Evolutionary conservation across 169 alveolate species (phyloP).

Genomic region (Eimeria sp.): DNA sequence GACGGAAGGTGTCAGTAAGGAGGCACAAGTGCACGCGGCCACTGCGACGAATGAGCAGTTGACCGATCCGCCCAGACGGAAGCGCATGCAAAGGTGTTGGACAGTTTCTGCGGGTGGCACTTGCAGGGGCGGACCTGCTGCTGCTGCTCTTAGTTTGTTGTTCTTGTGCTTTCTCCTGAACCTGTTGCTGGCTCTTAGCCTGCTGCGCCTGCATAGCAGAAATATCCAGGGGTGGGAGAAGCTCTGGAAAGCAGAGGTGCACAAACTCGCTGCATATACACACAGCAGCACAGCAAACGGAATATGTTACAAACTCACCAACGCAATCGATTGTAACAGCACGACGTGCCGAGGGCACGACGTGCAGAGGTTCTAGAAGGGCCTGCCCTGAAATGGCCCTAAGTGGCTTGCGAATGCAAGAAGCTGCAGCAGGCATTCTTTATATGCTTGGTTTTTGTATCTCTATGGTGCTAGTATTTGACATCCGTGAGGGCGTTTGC

Average conservation of each 20-base stretch:
- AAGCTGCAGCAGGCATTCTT: not conserved
- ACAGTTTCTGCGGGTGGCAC: not conserved
- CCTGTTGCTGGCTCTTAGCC: not conserved
- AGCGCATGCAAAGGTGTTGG: conserved; percentile 68
- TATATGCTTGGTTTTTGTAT: not conserved
- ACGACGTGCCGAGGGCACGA: not conserved
- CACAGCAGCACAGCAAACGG: not conserved
- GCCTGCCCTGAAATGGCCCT: not conserved
- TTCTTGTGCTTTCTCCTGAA: not conserved
- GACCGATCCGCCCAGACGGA: conserved; percentile 78
- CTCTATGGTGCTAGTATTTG: not conserved
- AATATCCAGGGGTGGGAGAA: conserved; percentile 73
- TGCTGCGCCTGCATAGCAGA: conserved; percentile 76
- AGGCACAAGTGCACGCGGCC: conserved; percentile 81
- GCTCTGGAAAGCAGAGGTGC: conserved; percentile 70
- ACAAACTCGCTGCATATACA: conserved; percentile 61
- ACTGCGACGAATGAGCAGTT: conserved; percentile 75
- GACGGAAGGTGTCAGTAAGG: conserved; percentile 7
- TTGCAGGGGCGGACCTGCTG: not conserved
- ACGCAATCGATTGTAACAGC: not conserved
- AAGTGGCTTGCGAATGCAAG: not conserved
- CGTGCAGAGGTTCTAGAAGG: not conserved
- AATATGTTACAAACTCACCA: not conserved
- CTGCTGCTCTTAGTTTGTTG: not conserved
- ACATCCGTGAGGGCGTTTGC: not conserved